Evolutionary conservation across 2,329 filamentous ascomycete genomes (phyloP), one percentile per base, ranked within the genome.

Genomic region (Nigrograna mackinnonii): DNA sequence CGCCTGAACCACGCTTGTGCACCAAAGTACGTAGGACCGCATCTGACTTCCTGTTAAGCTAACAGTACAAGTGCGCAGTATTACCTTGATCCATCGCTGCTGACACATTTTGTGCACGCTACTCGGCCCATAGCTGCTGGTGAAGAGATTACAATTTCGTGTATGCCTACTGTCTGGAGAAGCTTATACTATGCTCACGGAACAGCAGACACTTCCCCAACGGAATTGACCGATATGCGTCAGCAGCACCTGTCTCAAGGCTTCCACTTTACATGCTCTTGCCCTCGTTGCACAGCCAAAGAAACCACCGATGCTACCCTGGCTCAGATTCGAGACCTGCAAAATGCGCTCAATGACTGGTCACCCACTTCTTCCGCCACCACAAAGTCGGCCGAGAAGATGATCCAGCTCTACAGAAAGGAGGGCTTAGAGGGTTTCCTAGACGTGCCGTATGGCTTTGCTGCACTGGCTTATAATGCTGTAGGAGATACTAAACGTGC

Each of bases 101-200:
- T 74, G 3, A 68, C 67, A n/a, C 70, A 73, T 39, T 60, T 62
- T n/a, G 68, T 72, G 1, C 62, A 64, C 32, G 67, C 63, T 1
- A 66, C 64, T 1, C 49, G 69, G 16, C 54, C 58, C 3, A 62
- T 71, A 18, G 45, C 44, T 11, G 14, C 50, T 16, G 68, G 62
- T 11, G 68, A 71, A 35, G 71, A 74, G 44, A 67, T 74, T 5
- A 68, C 60, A 0, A 71, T 74, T 18, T 64, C 70, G n/a, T 74
- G 58, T 62, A 55, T 22, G 39, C 30, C 5, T 11, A 21, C 33
- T 11, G n/a, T n/a, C n/a, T n/a, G n/a, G n/a, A n/a, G n/a, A n/a
- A n/a, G n/a, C n/a, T n/a, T n/a, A n/a, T n/a, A n/a, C n/a, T n/a
- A 19, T 5, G 33, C 17, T 4, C 19, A 11, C 12, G 42, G 46